Evolutionary conservation across 108 stramenopile species (phyloP).

Genomic region (Asterionellopsis glacialis): DNA sequence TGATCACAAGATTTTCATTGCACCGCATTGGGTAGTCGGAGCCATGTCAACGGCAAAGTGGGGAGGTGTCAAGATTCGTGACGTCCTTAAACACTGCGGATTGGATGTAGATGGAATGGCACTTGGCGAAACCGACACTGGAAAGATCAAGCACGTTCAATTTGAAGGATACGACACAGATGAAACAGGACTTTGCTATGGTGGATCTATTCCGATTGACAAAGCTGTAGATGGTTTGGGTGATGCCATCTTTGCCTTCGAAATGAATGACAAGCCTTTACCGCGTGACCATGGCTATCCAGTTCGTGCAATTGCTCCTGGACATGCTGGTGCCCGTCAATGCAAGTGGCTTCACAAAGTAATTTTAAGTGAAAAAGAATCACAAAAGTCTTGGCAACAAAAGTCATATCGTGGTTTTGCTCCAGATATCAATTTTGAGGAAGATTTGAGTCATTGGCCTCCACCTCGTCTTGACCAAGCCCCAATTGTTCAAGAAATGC

Average conservation of each 20-base stretch:
- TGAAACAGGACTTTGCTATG: conserved; percentile 32
- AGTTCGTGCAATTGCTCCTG: conserved; percentile 63
- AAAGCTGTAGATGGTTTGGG: conserved; percentile 59
- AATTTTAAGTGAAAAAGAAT: conserved; percentile 30
- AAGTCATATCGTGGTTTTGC: conserved; percentile 46
- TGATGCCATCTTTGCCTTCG: conserved; percentile 70
- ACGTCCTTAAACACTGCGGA: conserved; percentile 38
- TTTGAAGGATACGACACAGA: conserved; percentile 55
- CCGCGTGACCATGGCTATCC: conserved; percentile 79
- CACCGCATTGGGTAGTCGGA: conserved; percentile 58
- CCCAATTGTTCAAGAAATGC: conserved; percentile 58
- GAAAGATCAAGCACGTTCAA: conserved; percentile 43
- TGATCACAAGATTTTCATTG: conserved; percentile 32
- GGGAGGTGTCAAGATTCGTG: conserved; percentile 69
- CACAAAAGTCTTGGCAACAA: conserved; percentile 60
- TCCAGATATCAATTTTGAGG: conserved; percentile 39
- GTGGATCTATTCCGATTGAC: conserved; percentile 44
- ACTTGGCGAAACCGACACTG: conserved; percentile 9
- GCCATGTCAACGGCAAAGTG: conserved; percentile 78
- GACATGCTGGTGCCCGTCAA: conserved; percentile 51
- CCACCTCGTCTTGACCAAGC: conserved; percentile 33
- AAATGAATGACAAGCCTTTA: conserved; percentile 73
- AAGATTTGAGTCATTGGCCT: conserved; percentile 40
- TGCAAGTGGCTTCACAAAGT: conserved; percentile 73
- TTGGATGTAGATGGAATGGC: conserved; percentile 36